These are phyloP conservation scores for Trichothecium roseum DNA, from an alignment of 2,329 filamentous ascomycete species.

Conservation along the genomic window DNA sequence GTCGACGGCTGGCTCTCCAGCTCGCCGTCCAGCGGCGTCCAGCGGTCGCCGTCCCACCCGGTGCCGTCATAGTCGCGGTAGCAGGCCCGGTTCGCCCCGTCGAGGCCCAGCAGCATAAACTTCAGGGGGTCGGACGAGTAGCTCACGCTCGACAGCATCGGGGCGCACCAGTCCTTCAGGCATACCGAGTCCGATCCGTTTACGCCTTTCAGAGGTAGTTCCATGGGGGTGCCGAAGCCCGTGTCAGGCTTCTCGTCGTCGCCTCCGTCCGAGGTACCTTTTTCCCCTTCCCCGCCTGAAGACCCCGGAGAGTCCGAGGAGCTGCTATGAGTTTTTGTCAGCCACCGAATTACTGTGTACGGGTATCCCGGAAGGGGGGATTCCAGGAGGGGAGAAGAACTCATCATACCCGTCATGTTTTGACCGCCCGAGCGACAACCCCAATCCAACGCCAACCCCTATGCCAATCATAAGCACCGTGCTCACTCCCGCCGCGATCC, in stretches of 20 bases:
- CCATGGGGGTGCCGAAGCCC: constrained; percentile 2
- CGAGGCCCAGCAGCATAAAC: not conserved
- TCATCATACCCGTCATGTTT: not conserved
- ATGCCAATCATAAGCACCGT: not conserved
- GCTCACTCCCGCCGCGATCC: not conserved
- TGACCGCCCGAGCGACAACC: not conserved
- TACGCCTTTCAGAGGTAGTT: not conserved
- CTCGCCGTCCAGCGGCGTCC: constrained; percentile 2
- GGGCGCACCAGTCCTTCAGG: not conserved
- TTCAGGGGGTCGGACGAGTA: not conserved
- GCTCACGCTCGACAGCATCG: not conserved
- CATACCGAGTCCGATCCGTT: constrained; percentile 1
- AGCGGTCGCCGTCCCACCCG: not conserved
- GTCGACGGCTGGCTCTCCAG: constrained; percentile 5
- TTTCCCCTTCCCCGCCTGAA: no score
- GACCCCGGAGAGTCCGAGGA: no score
- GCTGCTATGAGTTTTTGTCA: no score
- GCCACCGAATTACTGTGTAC: no score
- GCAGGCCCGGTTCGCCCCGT: not conserved
- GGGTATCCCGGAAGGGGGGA: no score
- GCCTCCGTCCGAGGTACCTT: no score
- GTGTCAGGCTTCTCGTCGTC: no score
- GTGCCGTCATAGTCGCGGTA: constrained; percentile 2
- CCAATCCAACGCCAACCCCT: not conserved
- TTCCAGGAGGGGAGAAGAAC: no score